Evolutionary conservation across 2,329 filamentous ascomycete species (phyloP).

Genomic region (Trichoderma guizhouense): DNA sequence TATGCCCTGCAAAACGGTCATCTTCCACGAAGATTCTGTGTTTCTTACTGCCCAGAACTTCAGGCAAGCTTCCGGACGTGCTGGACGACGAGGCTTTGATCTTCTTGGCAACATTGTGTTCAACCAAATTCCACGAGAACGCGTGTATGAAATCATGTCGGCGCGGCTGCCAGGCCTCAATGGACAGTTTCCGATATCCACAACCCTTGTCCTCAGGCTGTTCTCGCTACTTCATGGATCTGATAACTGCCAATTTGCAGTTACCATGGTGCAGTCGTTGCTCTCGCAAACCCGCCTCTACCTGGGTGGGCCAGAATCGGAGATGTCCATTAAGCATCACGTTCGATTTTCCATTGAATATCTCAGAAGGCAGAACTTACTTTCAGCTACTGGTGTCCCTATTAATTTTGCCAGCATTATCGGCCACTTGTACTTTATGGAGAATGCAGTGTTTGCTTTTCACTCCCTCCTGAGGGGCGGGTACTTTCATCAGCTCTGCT

Average conservation of each 20-base stretch:
- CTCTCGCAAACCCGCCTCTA: conserved; percentile 68
- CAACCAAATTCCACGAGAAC: conserved; percentile 57
- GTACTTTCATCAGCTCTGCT: conserved; percentile 63
- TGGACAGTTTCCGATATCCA: conserved; percentile 76
- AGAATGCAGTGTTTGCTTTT: conserved; percentile 73
- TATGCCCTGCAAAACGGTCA: conserved; percentile 79
- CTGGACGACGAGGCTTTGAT: conserved; percentile 77
- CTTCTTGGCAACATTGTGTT: conserved; percentile 79
- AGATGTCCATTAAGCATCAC: conserved; percentile 70
- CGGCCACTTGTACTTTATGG: conserved; percentile 71
- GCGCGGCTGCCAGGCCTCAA: conserved; percentile 70
- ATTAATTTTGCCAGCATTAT: conserved; percentile 70
- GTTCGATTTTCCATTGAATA: conserved; percentile 80
- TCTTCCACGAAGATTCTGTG: conserved; percentile 71
- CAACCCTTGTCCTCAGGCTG: conserved; percentile 66
- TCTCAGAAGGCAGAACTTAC: conserved; percentile 63
- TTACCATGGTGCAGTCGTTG: conserved; percentile 60
- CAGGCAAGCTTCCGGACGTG: conserved; percentile 72
- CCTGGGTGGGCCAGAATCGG: conserved; percentile 64
- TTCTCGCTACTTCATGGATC: conserved; percentile 66
- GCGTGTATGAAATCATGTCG: conserved; percentile 67
- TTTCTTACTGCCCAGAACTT: conserved; percentile 74
- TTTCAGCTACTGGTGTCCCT: conserved; percentile 58
- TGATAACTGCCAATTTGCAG: conserved; percentile 58
- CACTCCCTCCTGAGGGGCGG: conserved; percentile 69